Conservation (phyloP, 208 protist genomes). For the Trypanosoma scelopori region DNA sequence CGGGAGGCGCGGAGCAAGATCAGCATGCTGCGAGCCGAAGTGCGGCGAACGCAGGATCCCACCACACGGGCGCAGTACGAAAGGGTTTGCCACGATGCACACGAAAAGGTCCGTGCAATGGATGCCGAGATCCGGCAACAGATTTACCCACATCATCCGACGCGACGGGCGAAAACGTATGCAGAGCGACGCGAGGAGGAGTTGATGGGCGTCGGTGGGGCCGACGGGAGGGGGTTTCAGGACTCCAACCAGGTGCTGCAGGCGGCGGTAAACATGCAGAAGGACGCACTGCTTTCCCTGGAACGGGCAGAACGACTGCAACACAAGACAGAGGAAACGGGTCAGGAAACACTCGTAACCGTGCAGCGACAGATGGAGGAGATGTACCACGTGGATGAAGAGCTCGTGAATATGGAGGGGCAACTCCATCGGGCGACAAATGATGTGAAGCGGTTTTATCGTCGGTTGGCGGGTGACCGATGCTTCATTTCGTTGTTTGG, state of each 20-base stretch:
- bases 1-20: conserved; percentile 69
- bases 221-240: conserved; percentile 64
- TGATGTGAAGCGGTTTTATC: conserved; percentile 78
- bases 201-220: conserved; percentile 63
- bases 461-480: conserved; percentile 75
- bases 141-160: conserved; percentile 43
- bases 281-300: conserved; percentile 72
- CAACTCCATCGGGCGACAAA: conserved; percentile 65
- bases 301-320: conserved; percentile 69
- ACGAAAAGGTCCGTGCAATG: conserved; percentile 55
- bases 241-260: conserved; percentile 69
- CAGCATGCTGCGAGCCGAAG: conserved; percentile 58
- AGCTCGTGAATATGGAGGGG: conserved; percentile 72
- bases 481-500: conserved; percentile 77
- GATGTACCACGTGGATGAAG: conserved; percentile 84
- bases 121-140: conserved; percentile 75
- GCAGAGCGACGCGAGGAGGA: conserved; percentile 63
- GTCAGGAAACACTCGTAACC: conserved; percentile 52
- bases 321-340: conserved; percentile 71
- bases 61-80: conserved; percentile 47
- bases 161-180: conserved; percentile 45
- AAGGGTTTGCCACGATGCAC: conserved; percentile 51
- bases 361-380: conserved; percentile 74
- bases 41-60: conserved; percentile 59
- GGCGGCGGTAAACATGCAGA: conserved; percentile 68